A percentile compares a stretch with the other conserved stretches of the same genome.
phyloP scores from a whole-genome alignment of 75 land plant species.

The Adiantum capillusveneris region DNA sequence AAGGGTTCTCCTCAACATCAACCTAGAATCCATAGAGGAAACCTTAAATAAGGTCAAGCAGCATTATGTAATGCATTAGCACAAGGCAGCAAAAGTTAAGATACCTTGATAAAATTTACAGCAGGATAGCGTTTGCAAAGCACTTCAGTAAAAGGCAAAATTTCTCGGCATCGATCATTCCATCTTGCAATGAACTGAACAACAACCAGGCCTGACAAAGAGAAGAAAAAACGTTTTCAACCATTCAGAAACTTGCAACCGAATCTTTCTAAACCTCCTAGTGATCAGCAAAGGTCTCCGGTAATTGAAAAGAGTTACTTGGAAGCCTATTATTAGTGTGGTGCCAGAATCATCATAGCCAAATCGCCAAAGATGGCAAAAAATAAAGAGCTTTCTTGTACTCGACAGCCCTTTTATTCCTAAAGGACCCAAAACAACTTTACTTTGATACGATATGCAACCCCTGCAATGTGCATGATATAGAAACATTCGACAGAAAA shows the following conservation, averaged over 20 bases:
- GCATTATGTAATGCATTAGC: not conserved
- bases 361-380: not conserved
- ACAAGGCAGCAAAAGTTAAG: not conserved
- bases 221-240: too few species aligned
- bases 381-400: too few species aligned
- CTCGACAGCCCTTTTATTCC: too few species aligned
- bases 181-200: constrained; percentile 24
- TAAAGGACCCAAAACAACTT: too few species aligned
- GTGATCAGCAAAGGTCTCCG: not conserved
- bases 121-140: constrained; percentile 27
- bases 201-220: constrained; percentile 18
- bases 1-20: constrained; percentile 41
- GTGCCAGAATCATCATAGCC: not conserved
- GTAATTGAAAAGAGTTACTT: not conserved
- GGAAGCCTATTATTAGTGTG: not conserved
- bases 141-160: constrained; percentile 16
- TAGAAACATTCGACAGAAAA: too few species aligned
- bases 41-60: not conserved
- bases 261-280: too few species aligned
- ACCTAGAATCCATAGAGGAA: constrained; percentile 25
- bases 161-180: constrained; percentile 28
- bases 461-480: too few species aligned
- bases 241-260: too few species aligned
- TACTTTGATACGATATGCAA: too few species aligned
- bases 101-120: constrained; percentile 25